Evolutionary conservation across 2,329 filamentous ascomycete genomes (phyloP).

Genomic region (Fusarium sp.): DNA sequence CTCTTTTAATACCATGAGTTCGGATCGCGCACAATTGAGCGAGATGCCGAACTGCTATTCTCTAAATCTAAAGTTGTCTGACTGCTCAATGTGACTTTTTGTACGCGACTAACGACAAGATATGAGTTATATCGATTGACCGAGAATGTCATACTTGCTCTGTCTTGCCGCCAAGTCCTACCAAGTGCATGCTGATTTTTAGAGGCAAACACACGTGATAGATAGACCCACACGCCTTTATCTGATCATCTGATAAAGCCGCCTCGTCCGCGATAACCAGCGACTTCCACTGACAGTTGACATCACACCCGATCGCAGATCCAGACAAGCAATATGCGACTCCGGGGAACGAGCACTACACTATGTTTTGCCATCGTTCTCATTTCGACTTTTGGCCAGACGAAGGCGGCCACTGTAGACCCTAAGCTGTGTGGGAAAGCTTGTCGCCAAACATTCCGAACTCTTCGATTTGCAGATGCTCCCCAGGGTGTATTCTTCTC

Average conservation of each 20-base stretch:
- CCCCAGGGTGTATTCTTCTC: slow-evolving; percentile 13
- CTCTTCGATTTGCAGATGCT: slow-evolving; percentile 15
- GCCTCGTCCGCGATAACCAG: neutral
- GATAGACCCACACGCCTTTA: slow-evolving; percentile 16
- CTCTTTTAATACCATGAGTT: too few relatives aligned
- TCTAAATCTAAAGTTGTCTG: too few relatives aligned
- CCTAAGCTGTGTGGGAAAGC: slow-evolving; percentile 5
- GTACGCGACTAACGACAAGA: too few relatives aligned
- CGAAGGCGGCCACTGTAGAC: neutral
- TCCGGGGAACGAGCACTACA: accelerated
- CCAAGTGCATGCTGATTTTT: neutral
- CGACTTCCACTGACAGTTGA: neutral
- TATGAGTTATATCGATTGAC: too few relatives aligned
- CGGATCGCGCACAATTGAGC: too few relatives aligned
- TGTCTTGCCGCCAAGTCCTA: neutral
- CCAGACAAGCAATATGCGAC: neutral
- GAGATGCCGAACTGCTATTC: too few relatives aligned
- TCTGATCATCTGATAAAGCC: slow-evolving; percentile 30
- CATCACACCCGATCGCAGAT: too few relatives aligned
- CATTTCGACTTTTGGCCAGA: accelerated
- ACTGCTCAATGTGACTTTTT: too few relatives aligned
- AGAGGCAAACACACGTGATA: slow-evolving; percentile 7
- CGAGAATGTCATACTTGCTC: too few relatives aligned
- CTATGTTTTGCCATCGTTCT: accelerated
- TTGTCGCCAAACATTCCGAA: slow-evolving; percentile 25